A percentile compares a stretch with the other conserved stretches of the same genome.
phyloP scores from a whole-genome alignment of 2,329 filamentous ascomycete species.

The Nothomitra cinnamomea region DNA sequence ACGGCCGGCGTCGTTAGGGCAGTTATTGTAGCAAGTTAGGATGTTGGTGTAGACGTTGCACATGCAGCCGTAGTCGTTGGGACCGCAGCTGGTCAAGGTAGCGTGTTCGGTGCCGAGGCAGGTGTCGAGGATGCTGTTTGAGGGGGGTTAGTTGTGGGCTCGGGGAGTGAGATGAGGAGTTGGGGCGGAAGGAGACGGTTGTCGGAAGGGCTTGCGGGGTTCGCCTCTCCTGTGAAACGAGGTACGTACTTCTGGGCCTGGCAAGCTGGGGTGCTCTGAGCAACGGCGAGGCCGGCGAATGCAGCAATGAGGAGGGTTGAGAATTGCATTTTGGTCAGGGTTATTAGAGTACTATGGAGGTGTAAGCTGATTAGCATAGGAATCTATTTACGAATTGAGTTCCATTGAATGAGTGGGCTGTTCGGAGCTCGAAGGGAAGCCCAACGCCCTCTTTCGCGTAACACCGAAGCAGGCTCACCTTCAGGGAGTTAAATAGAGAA shows the following conservation, averaged over 20 bases:
- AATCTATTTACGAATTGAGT: too few species aligned
- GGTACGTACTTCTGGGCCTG: slow-evolving; percentile 15
- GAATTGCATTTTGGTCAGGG: background rate
- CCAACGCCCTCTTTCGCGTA: too few species aligned
- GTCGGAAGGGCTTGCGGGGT: background rate
- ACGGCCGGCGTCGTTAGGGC: slow-evolving; percentile 30
- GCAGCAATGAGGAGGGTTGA: slow-evolving; percentile 13
- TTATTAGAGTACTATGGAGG: background rate
- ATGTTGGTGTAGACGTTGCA: slow-evolving; percentile 38
- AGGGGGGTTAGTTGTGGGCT: background rate
- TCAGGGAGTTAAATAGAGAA: too few species aligned
- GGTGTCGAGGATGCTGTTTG: slow-evolving; percentile 31
- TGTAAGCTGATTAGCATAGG: too few species aligned
- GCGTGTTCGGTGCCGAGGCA: slow-evolving; percentile 26
- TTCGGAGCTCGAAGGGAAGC: too few species aligned
- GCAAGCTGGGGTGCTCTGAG: slow-evolving; percentile 13
- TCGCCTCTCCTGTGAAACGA: background rate
- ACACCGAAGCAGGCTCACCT: too few species aligned
- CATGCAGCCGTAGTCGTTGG: slow-evolving; percentile 37
- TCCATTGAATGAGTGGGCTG: too few species aligned
- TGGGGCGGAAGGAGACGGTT: too few species aligned
- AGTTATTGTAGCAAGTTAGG: slow-evolving; percentile 46
- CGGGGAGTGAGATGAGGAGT: too few species aligned
- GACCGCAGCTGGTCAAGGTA: slow-evolving; percentile 26
- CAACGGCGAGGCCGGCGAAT: slow-evolving; percentile 14